A percentile compares a stretch with the other conserved stretches of the same genome.
phyloP scores from a whole-genome alignment of 73 alveolate species.

The Stentor coeruleus region DNA sequence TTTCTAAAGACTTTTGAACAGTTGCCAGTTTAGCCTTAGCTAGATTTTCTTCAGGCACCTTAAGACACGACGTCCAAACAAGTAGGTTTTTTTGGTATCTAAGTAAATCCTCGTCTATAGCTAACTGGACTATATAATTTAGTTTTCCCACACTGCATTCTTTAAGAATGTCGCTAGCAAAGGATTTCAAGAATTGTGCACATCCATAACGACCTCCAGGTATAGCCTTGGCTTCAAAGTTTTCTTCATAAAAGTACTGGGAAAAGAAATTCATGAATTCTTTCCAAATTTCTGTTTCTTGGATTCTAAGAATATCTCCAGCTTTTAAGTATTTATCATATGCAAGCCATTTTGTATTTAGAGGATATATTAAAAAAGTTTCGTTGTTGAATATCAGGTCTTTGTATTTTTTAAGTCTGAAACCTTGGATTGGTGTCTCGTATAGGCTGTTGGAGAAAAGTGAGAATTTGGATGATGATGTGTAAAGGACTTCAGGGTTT shows the following conservation, averaged over 20 bases:
- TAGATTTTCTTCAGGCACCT: conserved; percentile 37
- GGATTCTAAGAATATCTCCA: conserved; percentile 7
- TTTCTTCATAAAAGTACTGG: background rate
- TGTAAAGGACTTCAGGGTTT: background rate
- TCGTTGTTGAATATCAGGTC: background rate
- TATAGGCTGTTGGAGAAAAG: background rate
- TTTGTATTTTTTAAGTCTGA: background rate
- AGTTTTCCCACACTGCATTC: conserved; percentile 51
- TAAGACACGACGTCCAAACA: conserved; percentile 40
- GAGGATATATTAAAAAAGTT: background rate
- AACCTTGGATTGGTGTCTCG: background rate
- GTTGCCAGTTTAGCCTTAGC: conserved; percentile 34
- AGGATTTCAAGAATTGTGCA: conserved; percentile 60
- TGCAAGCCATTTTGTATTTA: background rate
- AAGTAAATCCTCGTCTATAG: conserved; percentile 55
- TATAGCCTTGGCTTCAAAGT: conserved; percentile 44
- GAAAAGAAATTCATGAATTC: background rate
- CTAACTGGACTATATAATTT: conserved; percentile 56
- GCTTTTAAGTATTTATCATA: background rate
- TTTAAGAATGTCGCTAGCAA: conserved; percentile 42
- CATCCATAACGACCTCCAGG: conserved; percentile 82
- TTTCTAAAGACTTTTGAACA: conserved; percentile 49
- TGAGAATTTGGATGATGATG: background rate
- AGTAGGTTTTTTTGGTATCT: conserved; percentile 61
- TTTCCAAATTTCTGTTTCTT: background rate